phyloP scores from a whole-genome alignment of 768 basidiomycete genomes.

The Kwoniella mangroviensis region DNA sequence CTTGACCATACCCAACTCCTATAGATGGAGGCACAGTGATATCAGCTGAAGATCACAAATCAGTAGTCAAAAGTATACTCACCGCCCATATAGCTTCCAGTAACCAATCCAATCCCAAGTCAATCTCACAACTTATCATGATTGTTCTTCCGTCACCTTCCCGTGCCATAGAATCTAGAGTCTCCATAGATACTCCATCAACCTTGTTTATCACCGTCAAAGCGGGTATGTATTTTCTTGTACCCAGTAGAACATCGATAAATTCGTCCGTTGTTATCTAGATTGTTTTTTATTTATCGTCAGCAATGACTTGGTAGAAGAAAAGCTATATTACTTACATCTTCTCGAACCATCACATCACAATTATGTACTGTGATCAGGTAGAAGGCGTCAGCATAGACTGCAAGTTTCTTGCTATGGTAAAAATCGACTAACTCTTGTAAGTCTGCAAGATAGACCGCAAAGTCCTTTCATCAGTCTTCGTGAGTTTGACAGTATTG shows the following conservation, averaged over 20 bases:
- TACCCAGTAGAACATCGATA: constrained; percentile 96
- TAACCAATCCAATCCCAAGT: constrained; percentile 69
- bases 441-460: constrained; percentile 88
- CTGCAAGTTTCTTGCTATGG: too few species aligned
- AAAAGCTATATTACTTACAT: constrained; percentile 64
- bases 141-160: constrained; percentile 73
- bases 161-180: constrained; percentile 47
- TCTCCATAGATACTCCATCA: constrained; percentile 65
- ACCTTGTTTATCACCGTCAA: constrained; percentile 96
- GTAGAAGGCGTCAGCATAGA: too few species aligned
- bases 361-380: constrained; percentile 62
- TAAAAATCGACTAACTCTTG: constrained; percentile 63
- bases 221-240: constrained; percentile 92
- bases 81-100: constrained; percentile 61
- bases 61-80: constrained; percentile 9
- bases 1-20: constrained; percentile 55
- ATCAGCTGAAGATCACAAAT: neutral
- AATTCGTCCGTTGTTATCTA: constrained; percentile 96
- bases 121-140: constrained; percentile 97
- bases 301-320: constrained; percentile 13
- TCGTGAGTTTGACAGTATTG: constrained; percentile 88
- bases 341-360: constrained; percentile 98
- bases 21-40: neutral
- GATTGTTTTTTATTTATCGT: neutral
- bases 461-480: constrained; percentile 93